phyloP scores from a whole-genome alignment of 106 monocot genomes.

The Acorus gramineus region DNA sequence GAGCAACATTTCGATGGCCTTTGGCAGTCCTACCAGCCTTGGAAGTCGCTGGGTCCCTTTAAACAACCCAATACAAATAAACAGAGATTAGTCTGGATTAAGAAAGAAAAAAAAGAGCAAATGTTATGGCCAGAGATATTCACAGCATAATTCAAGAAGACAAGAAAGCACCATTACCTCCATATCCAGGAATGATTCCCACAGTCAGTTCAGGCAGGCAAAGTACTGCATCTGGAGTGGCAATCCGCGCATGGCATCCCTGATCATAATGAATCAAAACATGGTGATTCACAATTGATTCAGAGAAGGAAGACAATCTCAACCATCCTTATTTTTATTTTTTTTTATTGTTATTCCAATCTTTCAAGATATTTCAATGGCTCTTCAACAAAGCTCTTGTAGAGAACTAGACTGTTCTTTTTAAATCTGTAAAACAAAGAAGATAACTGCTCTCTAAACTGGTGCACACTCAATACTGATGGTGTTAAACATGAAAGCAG shows the following conservation, averaged over 20 bases:
- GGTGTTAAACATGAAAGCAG: too few relatives aligned
- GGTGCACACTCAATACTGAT: too few relatives aligned
- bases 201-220: slow-evolving; percentile 90
- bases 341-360: too few relatives aligned
- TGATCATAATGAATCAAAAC: slow-evolving; percentile 13
- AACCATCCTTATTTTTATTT: too few relatives aligned
- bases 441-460: too few relatives aligned
- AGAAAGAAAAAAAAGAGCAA: background rate
- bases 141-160: background rate
- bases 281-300: background rate
- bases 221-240: slow-evolving; percentile 81
- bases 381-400: too few relatives aligned
- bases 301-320: background rate
- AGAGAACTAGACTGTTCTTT: too few relatives aligned
- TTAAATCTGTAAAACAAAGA: too few relatives aligned
- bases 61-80: background rate
- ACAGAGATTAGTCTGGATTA: slow-evolving; percentile 11
- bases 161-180: slow-evolving; percentile 46
- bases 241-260: slow-evolving; percentile 96
- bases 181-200: slow-evolving; percentile 95
- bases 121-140: background rate
- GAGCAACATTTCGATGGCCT: slow-evolving; percentile 92
- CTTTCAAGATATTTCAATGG: too few relatives aligned
- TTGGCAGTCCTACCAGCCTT: slow-evolving; percentile 78
- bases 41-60: slow-evolving; percentile 96